phyloP scores from a whole-genome alignment of 305 asterid genomes.

The Lippia alba region DNA sequence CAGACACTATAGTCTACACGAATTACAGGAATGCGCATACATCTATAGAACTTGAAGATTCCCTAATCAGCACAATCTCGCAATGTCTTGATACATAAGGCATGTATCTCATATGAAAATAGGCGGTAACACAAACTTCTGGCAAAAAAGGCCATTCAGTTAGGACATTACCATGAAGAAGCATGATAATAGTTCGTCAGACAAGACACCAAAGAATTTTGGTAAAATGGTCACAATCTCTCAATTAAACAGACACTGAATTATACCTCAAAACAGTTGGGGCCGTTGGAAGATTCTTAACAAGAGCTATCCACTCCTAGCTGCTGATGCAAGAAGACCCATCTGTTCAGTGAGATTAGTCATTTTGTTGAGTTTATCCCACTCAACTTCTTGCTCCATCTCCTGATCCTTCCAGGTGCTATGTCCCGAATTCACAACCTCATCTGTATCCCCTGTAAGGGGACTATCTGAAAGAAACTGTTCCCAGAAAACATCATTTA shows the following conservation, averaged over 20 bases:
- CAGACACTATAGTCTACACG: background rate
- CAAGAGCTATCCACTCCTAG: constrained; percentile 41
- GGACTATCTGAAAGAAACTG: constrained; percentile 72
- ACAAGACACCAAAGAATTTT: background rate
- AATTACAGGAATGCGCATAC: background rate
- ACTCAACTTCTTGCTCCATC: constrained; percentile 47
- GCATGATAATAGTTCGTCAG: background rate
- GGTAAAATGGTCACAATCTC: constrained; percentile 16
- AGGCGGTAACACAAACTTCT: constrained; percentile 13
- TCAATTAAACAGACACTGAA: constrained; percentile 9
- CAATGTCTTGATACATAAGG: background rate
- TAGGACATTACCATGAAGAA: constrained; percentile 20
- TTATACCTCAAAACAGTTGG: constrained; percentile 33
- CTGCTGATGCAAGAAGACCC: constrained; percentile 59
- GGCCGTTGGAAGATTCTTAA: constrained; percentile 14
- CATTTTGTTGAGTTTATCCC: constrained; percentile 50
- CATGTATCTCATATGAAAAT: background rate
- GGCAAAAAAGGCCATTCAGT: background rate
- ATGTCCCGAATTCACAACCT: constrained; percentile 42
- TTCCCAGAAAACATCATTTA: constrained; percentile 82
- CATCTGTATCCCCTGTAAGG: constrained; percentile 54
- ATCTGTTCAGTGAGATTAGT: constrained; percentile 51
- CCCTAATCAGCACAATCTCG: background rate
- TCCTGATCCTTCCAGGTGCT: constrained; percentile 35
- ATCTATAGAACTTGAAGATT: background rate